phyloP scores from a whole-genome alignment of 768 basidiomycete species.

The Gelatoporia subvermispora region DNA sequence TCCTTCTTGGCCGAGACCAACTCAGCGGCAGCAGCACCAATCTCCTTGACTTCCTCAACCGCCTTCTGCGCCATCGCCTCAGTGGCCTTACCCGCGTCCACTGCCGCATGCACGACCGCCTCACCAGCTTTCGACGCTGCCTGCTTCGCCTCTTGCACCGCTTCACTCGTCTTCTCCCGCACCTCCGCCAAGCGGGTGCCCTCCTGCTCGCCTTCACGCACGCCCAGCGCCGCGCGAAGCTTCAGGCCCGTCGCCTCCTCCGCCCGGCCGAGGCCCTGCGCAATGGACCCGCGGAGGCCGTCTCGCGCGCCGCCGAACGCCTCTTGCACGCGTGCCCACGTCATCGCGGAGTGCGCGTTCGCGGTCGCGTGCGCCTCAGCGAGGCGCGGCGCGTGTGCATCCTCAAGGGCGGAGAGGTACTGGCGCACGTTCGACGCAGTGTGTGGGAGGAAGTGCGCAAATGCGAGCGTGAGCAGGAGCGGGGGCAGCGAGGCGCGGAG shows the following conservation, averaged over 20 bases:
- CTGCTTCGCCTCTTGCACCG: conserved; percentile 4
- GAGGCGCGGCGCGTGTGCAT: conserved; percentile 59
- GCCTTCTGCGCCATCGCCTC: conserved; percentile 8
- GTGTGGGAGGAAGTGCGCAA: conserved; percentile 83
- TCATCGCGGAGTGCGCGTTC: conserved; percentile 55
- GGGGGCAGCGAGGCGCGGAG: conserved; percentile 76
- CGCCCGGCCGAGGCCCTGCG: conserved; percentile 37
- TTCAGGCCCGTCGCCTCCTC: conserved; percentile 74
- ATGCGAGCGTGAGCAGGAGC: conserved; percentile 59
- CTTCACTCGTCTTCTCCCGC: conserved; percentile 12
- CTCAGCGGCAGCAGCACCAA: neutral
- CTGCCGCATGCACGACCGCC: conserved; percentile 6
- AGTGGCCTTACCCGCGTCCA: conserved; percentile 12
- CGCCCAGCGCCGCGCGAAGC: conserved; percentile 54
- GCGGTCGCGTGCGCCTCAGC: conserved; percentile 66
- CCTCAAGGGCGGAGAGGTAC: conserved; percentile 69
- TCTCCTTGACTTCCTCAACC: neutral
- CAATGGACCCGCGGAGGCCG: conserved; percentile 39
- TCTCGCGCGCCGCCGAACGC: conserved; percentile 41
- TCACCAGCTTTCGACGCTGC: neutral
- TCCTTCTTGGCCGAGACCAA: neutral
- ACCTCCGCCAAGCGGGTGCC: conserved; percentile 1
- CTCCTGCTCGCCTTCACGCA: conserved; percentile 24
- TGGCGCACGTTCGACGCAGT: conserved; percentile 64
- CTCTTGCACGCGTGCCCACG: conserved; percentile 53